Base-by-base conservation (phyloP, 768 basidiomycete genomes). In the Russula sp. region DNA sequence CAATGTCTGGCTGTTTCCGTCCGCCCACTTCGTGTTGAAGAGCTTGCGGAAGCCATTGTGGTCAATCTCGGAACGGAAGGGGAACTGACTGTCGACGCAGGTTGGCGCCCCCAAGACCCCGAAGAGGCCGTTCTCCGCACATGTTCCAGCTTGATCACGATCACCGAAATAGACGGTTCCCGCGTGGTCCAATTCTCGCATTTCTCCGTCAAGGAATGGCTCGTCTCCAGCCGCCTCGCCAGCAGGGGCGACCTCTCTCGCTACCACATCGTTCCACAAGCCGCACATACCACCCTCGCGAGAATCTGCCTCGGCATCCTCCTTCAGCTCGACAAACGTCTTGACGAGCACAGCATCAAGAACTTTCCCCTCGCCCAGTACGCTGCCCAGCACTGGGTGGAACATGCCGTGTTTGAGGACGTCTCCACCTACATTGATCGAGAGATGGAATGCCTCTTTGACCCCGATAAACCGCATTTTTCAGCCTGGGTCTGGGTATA, bases 31-130 rank as follows among this genome's bases (percentile, higher is more conserved):
- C 36, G 60, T 24, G 51, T 28, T n/a, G 36, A 61, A 38, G 59
- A 61, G 28, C 59, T 61, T 30, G 59, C 49, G 26, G 50, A 61
- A 49, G 51, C 49, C 11, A 30, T 61, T n/a, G 60, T 42, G n/a
- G 44, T 61, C 28, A 20, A 61, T 48, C 22, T 44, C 40, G 6
- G 28, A 18, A 55, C 42, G 18, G 57, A 58, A 34, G 30, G 1
- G 18, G 30, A 9, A 18, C 52, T 26, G 14, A 32, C 5, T 11
- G 22, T 61, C 10, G 30, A 53, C 13, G 36, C 51, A 5, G 51
- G 38, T 14, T 53, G 53, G 51, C 52, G 60, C 28, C 30, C 32
- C 5, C 20, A 22, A 14, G 51, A 61, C 44, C 60, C 51, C 0
- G 60, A 53, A 28, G 24, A 61, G 14, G 60, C 51, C 20, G 26